These are phyloP conservation scores for Collybia mongolica DNA, from an alignment of 768 basidiomycete species.

Conservation along the genomic window DNA sequence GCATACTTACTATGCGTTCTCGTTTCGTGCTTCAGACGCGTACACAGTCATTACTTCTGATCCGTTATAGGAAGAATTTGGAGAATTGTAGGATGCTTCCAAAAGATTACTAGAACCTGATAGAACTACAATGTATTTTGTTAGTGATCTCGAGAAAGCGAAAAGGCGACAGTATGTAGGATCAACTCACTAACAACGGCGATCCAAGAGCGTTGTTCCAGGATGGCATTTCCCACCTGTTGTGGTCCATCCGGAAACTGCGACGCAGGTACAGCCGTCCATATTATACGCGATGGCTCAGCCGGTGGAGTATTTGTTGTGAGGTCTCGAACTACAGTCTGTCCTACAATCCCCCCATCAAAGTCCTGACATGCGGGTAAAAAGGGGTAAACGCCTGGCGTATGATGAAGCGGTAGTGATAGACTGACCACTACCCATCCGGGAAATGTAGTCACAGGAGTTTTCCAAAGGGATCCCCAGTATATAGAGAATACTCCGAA, in stretches of 20 bases:
- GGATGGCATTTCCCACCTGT: slow-evolving; percentile 42
- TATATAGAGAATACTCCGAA: slow-evolving; percentile 54
- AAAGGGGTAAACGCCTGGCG: neutral
- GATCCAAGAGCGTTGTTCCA: slow-evolving; percentile 53
- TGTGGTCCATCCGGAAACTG: slow-evolving; percentile 43
- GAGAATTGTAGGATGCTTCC: slow-evolving; percentile 30
- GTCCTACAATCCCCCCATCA: slow-evolving; percentile 54
- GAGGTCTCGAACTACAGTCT: slow-evolving; percentile 39
- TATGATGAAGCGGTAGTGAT: neutral
- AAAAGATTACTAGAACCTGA: slow-evolving; percentile 36
- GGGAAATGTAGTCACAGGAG: slow-evolving; percentile 39
- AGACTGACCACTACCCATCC: slow-evolving; percentile 56
- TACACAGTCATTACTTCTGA: slow-evolving; percentile 48
- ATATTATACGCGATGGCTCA: slow-evolving; percentile 36
- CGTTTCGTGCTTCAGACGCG: slow-evolving; percentile 50
- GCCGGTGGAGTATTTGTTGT: slow-evolving; percentile 9
- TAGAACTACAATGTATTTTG: slow-evolving; percentile 32
- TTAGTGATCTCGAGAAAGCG: neutral
- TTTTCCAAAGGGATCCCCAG: slow-evolving; percentile 53
- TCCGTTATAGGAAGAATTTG: slow-evolving; percentile 46
- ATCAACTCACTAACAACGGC: slow-evolving; percentile 48
- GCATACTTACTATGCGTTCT: slow-evolving; percentile 52
- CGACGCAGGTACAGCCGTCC: slow-evolving; percentile 39
- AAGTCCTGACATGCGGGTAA: slow-evolving; percentile 44
- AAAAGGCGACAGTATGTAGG: neutral